Conservation (phyloP, 2,329 filamentous ascomycete genomes). For the Geosmithia putterillii region DNA sequence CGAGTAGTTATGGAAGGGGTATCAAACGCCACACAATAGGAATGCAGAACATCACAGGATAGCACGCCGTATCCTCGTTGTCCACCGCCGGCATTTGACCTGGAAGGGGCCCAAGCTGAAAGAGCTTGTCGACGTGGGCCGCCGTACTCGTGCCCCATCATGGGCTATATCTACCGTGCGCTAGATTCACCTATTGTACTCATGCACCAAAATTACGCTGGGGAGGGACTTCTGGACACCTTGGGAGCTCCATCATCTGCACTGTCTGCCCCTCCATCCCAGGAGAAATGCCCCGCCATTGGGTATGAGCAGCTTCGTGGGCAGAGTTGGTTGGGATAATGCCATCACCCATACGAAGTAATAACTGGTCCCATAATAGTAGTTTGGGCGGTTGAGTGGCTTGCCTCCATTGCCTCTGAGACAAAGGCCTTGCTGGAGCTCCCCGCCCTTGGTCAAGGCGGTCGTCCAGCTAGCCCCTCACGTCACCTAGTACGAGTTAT, state of each 20-base stretch:
- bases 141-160: neutral
- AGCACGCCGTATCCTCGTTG: too few species aligned
- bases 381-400: too few species aligned
- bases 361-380: too few species aligned
- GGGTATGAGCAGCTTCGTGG: too few species aligned
- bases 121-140: too few species aligned
- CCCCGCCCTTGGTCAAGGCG: neutral
- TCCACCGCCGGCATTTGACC: too few species aligned
- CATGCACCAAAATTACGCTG: neutral
- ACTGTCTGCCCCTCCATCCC: constrained; percentile 4
- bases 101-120: neutral
- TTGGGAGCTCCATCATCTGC: neutral
- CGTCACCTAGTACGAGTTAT: constrained; percentile 1
- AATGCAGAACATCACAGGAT: too few species aligned
- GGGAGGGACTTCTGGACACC: neutral
- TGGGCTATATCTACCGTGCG: neutral
- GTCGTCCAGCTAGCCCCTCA: constrained; percentile 5
- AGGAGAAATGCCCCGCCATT: constrained; percentile 3
- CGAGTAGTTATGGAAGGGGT: neutral
- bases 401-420: too few species aligned
- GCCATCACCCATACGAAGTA: too few species aligned
- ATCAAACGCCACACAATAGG: too few species aligned
- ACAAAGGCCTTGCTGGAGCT: constrained; percentile 2
- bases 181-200: neutral
- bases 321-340: too few species aligned